Evolutionary conservation across 257 asterid species (phyloP).

Genomic region (Penstemon eatonii): DNA sequence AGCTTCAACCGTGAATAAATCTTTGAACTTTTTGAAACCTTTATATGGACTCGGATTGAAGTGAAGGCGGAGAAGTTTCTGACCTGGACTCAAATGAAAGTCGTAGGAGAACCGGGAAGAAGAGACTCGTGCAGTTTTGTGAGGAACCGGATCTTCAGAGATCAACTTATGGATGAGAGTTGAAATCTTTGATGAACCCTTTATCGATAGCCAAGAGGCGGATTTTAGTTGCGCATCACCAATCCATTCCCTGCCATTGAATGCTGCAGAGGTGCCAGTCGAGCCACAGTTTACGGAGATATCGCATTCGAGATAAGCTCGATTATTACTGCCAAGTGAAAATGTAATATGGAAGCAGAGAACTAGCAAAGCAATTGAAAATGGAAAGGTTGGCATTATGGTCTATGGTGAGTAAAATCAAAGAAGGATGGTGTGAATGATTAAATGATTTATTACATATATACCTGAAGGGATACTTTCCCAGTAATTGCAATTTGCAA

Average conservation of each 20-base stretch:
- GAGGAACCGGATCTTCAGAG: constrained; percentile 26
- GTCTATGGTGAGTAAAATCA: no score
- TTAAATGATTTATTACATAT: no score
- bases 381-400: not conserved
- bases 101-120: constrained; percentile 25
- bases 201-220: constrained; percentile 26
- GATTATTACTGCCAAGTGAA: not conserved
- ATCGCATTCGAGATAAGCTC: constrained; percentile 13
- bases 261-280: constrained; percentile 23
- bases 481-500: no score
- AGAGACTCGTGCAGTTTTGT: constrained; percentile 34
- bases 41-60: constrained; percentile 12
- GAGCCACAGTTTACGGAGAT: constrained; percentile 48
- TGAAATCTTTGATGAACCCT: constrained; percentile 45
- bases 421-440: no score
- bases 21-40: constrained; percentile 11
- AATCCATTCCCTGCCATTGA: constrained; percentile 46
- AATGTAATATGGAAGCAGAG: constrained; percentile 18
- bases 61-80: constrained; percentile 18
- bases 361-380: constrained; percentile 7
- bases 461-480: no score
- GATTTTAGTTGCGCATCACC: constrained; percentile 36
- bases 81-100: constrained; percentile 33
- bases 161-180: constrained; percentile 11
- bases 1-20: constrained; percentile 7